Percentiles rank a stretch among this genome's conserved stretches.
Evolutionary conservation across 495 filamentous ascomycete genomes (phyloP).

Genomic region (Chaetomium fimeti): DNA sequence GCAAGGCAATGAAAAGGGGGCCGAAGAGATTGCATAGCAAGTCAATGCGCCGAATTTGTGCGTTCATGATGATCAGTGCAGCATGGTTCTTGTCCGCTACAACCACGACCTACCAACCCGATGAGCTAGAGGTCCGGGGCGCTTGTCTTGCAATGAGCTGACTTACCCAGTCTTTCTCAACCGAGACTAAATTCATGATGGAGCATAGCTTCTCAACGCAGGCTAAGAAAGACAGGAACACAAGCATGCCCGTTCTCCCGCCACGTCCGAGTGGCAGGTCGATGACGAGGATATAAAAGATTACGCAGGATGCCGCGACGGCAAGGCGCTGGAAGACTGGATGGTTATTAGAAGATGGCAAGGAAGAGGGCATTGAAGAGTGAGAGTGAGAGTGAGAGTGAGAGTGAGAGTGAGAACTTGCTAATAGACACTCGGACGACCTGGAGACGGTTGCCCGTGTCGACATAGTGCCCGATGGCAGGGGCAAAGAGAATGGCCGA

Average conservation of each 20-base stretch:
- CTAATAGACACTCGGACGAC: conserved; percentile 39
- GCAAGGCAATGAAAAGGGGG: conserved; percentile 56
- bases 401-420: conserved; percentile 13
- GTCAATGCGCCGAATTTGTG: conserved; percentile 65
- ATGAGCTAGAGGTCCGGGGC: conserved; percentile 6
- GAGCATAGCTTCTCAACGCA: conserved; percentile 58
- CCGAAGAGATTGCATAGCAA: conserved; percentile 68
- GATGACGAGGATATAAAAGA: conserved; percentile 21
- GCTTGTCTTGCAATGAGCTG: not conserved
- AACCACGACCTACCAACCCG: conserved; percentile 15
- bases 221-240: conserved; percentile 46
- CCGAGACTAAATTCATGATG: conserved; percentile 57
- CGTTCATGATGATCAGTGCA: not conserved
- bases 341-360: too few relatives aligned
- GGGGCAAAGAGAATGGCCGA: conserved; percentile 35
- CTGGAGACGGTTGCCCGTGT: conserved; percentile 29
- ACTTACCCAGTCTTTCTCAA: conserved; percentile 63
- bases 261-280: not conserved
- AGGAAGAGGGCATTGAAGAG: not conserved
- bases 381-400: conserved; percentile 1
- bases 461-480: conserved; percentile 32
- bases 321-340: conserved; percentile 26
- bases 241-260: conserved; percentile 39
- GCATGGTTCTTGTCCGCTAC: conserved; percentile 12
- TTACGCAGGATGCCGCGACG: conserved; percentile 29